These are phyloP conservation scores for Cyberlindnera mycetangii DNA, from an alignment of 805 yeast species.

Conservation along the genomic window DNA sequence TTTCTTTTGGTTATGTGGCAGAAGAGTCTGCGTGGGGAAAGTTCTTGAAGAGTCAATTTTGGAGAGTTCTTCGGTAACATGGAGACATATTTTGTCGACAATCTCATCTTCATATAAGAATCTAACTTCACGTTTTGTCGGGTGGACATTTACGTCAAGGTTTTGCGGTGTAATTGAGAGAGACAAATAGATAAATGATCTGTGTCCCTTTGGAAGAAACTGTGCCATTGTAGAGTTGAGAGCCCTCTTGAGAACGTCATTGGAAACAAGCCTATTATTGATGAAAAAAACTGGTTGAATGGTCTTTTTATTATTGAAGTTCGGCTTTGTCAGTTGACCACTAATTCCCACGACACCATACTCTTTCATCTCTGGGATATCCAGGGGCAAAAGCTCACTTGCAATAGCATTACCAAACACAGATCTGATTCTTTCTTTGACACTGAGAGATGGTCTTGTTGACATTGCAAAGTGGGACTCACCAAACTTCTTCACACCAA, in stretches of 20 bases:
- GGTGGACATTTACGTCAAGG: conserved; percentile 93
- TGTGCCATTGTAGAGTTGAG: conserved; percentile 40
- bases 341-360: conserved; percentile 50
- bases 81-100: conserved; percentile 51
- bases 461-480: conserved; percentile 67
- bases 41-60: conserved; percentile 64
- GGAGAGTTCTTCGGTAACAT: conserved; percentile 49
- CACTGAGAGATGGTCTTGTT: conserved; percentile 46
- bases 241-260: conserved; percentile 77
- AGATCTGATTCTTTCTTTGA: conserved; percentile 66
- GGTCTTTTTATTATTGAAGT: conserved; percentile 64
- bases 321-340: conserved; percentile 71
- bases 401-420: conserved; percentile 74
- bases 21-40: conserved; percentile 60
- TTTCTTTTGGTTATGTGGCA: conserved; percentile 33
- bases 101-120: conserved; percentile 87
- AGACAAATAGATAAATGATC: conserved; percentile 74
- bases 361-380: conserved; percentile 29
- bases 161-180: conserved; percentile 63
- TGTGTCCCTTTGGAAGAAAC: conserved; percentile 74
- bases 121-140: conserved; percentile 89
- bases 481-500: conserved; percentile 77
- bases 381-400: conserved; percentile 53
- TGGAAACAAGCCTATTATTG: conserved; percentile 76
- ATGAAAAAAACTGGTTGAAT: conserved; percentile 76